phyloP scores from a whole-genome alignment of 257 asterid species.

The Oldenlandia corymbosa region DNA sequence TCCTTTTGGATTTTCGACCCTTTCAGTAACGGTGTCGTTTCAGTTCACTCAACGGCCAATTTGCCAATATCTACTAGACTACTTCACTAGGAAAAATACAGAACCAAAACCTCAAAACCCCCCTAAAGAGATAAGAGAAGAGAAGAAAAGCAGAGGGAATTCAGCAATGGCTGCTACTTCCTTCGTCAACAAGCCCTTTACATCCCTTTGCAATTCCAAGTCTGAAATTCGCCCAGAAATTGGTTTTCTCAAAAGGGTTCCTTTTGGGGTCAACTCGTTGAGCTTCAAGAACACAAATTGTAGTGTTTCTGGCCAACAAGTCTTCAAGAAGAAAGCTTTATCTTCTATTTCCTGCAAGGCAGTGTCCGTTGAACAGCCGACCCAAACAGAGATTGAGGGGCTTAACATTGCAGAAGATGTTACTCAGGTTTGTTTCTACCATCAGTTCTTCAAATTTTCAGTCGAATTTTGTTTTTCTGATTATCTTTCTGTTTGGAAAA shows the following conservation, averaged over 20 bases:
- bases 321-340: conserved; percentile 19
- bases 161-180: conserved; percentile 39
- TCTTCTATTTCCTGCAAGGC: conserved; percentile 50
- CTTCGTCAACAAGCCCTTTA: conserved; percentile 47
- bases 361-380: conserved; percentile 40
- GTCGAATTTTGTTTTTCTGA: not conserved
- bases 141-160: not conserved
- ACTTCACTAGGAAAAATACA: not conserved
- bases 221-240: conserved; percentile 31
- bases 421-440: conserved; percentile 55
- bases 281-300: conserved; percentile 12
- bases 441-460: too few species aligned
- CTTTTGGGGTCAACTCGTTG: conserved; percentile 19
- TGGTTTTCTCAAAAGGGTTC: conserved; percentile 21
- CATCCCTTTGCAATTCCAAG: conserved; percentile 28
- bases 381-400: conserved; percentile 65
- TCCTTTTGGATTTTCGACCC: not conserved
- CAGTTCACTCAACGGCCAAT: not conserved
- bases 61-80: not conserved
- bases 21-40: conserved; percentile 11
- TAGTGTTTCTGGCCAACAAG: conserved; percentile 6
- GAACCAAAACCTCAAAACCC: not conserved
- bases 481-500: not conserved
- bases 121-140: not conserved
- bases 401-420: conserved; percentile 96